A percentile compares a stretch with the other conserved stretches of the same genome.
phyloP scores from a whole-genome alignment of 1,139 yeast species.

The Scheffersomyces illinoinensis region DNA sequence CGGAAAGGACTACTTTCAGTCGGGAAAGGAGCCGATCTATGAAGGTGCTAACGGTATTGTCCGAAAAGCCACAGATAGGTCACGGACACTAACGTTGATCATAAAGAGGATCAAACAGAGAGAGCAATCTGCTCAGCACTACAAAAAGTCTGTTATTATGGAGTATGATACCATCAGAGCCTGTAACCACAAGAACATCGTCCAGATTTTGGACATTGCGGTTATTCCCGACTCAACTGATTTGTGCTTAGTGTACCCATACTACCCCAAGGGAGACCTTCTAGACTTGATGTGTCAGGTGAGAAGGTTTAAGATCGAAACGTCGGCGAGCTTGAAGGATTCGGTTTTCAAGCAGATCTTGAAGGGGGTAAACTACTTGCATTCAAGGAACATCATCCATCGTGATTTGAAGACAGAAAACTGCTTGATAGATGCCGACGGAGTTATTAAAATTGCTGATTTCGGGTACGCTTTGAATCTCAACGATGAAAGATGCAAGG shows the following conservation, averaged over 20 bases:
- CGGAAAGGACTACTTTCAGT: constrained; percentile 21
- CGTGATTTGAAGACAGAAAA: constrained; percentile 61
- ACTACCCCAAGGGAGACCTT: constrained; percentile 49
- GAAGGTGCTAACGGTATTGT: constrained; percentile 50
- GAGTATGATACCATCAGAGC: constrained; percentile 32
- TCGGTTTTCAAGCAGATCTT: constrained; percentile 49
- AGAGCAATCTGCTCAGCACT: constrained; percentile 13
- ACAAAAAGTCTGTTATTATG: constrained; percentile 21
- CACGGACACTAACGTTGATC: constrained; percentile 16
- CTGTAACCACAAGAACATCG: constrained; percentile 31
- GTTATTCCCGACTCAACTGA: constrained; percentile 16
- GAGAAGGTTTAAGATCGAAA: constrained; percentile 31
- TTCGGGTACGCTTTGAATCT: constrained; percentile 52
- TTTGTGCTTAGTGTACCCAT: constrained; percentile 37
- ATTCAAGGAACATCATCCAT: constrained; percentile 44
- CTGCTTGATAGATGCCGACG: constrained; percentile 45
- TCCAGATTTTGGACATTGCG: constrained; percentile 29
- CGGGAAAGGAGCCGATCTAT: constrained; percentile 32
- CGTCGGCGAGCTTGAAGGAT: constrained; percentile 41
- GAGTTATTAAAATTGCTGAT: constrained; percentile 49
- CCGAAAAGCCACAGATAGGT: constrained; percentile 29
- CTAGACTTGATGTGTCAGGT: constrained; percentile 39
- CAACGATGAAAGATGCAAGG: constrained; percentile 12
- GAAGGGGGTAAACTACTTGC: constrained; percentile 47
- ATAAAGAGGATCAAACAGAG: constrained; percentile 29